These are phyloP conservation scores for Oehlia diaphana DNA, from an alignment of 192 early-diverging fungal species.

Conservation along the genomic window DNA sequence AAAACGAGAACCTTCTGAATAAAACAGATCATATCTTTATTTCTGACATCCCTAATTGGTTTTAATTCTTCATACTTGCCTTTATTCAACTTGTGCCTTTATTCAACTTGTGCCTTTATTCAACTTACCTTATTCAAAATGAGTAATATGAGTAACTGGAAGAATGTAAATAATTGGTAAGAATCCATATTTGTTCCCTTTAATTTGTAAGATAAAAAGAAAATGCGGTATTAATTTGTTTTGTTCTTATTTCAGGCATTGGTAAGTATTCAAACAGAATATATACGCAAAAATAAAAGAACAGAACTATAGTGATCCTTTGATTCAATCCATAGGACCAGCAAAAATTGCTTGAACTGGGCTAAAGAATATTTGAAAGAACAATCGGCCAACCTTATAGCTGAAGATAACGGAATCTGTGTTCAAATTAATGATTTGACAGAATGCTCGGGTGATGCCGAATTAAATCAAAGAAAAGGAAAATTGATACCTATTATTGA, in stretches of 20 bases:
- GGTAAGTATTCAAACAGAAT: constrained; percentile 30
- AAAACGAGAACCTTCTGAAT: too few relatives aligned
- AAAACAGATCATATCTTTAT: too few relatives aligned
- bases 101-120: too few relatives aligned
- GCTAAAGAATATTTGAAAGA: constrained; percentile 79
- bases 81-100: too few relatives aligned
- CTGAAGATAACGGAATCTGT: constrained; percentile 55
- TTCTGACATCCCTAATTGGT: too few relatives aligned
- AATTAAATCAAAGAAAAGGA: constrained; percentile 95
- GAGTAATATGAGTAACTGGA: constrained; percentile 69
- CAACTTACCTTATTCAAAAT: constrained; percentile 32
- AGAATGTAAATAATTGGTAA: constrained; percentile 69
- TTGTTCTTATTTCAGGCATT: constrained; percentile 37
- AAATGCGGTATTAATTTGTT: background rate
- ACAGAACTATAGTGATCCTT: background rate
- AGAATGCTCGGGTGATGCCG: constrained; percentile 81
- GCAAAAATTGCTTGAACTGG: constrained; percentile 93
- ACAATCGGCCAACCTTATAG: constrained; percentile 57
- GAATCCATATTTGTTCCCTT: background rate
- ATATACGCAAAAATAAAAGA: background rate
- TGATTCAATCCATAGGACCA: constrained; percentile 61
- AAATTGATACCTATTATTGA: constrained; percentile 95
- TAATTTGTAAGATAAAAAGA: background rate
- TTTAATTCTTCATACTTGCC: too few relatives aligned
- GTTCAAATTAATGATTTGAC: constrained; percentile 61